Evolutionary conservation across 2,329 filamentous ascomycete species (phyloP), one percentile per base, ranked within the genome.

Genomic region (Fusarium setosum): DNA sequence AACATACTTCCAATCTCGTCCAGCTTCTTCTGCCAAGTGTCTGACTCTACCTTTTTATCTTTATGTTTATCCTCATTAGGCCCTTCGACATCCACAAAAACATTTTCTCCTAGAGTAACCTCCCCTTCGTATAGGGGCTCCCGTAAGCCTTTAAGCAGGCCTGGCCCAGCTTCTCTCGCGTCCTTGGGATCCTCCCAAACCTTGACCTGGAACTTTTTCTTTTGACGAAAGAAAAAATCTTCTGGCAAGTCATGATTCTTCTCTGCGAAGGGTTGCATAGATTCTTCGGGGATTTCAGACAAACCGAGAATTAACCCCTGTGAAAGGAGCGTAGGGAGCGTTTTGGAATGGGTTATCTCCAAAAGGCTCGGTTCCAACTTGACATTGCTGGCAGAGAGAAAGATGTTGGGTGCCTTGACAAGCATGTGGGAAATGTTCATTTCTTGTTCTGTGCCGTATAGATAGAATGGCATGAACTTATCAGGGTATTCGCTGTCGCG

Each of bases 341-440:
- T 4, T 67, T 65, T 4, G 38, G 70, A 26, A 10, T 31, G 21
- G 15, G 18, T 32, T 15, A 54, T 54, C 10, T 38, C 26, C 2
- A 54, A 12, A 20, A 77, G 38, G 31, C 37, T 24, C 0, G 52
- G 45, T 0, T 44, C 5, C 15, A 68, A 71, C 1, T 40, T 56
- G 18, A 70, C 42, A 6, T 67, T 61, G 17, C 65, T 71, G 18
- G 76, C 75, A 0, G 73, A 75, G 1, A 79, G 70, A 4, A 74
- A 71, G 10, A 75, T 78, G 64, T 82, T 83, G n/a, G 80, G 81
- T 0, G 79, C 72, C 3, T 73, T 69, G n/a, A 77, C 72, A 20
- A 83, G 77, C 38, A 81, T 73, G 59, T 83, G 81, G n/a, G 80
- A 75, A 32, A 83, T 80, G 54, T 82, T 76, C 2, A 66, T 52